Base-by-base conservation (phyloP, 257 asterid genomes). In the Thymus mandschuricus region DNA sequence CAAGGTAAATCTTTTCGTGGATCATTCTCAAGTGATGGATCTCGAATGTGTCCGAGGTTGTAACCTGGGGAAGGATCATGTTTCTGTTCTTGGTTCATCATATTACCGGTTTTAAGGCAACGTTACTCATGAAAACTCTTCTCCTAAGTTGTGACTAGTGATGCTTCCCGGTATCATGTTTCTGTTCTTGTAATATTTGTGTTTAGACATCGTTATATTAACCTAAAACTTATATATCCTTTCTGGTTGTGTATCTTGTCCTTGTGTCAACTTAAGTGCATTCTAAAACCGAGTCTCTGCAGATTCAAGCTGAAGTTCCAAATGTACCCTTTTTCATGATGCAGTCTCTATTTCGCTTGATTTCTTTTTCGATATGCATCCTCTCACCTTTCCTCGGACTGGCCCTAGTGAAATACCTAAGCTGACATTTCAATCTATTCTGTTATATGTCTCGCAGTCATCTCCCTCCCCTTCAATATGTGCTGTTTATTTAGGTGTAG, bases 21-120 rank as follows among this genome's bases (percentile, higher is more conserved):
- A 91, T 78, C 98, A 89, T 75, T 89, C 98, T 66, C 97, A 89
- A 78, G 92, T 94, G 44, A 89, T 91, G 92, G 90, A 88, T 71
- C 80, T 94, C 79, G 99, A 94, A 85, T 94, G 99, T 73, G 92
- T 92, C 52, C 88, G 98, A 70, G 95, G 99, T 12, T 74, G 88
- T 60, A 87, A 85, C 80, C 86, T 95, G 72, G 98, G 98, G 29
- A 86, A 81, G 73, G 81, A 87, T 76, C 97, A 88, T 69, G 72
- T 82, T 6, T 91, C 98, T 51, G 81, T 94, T 78, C 93, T 94
- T 77, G 93, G 93, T 76, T 82, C 97, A 6, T 84, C 96, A 13
- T 86, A 85, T 72, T 82, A 74, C 70, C 81, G 67, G 35, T 70
- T 81, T 41, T 87, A 80, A 82, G 75, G 56, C 41, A 63, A 51